Conservation (phyloP, 306 rosid species). For the Bauhinia variegata region DNA sequence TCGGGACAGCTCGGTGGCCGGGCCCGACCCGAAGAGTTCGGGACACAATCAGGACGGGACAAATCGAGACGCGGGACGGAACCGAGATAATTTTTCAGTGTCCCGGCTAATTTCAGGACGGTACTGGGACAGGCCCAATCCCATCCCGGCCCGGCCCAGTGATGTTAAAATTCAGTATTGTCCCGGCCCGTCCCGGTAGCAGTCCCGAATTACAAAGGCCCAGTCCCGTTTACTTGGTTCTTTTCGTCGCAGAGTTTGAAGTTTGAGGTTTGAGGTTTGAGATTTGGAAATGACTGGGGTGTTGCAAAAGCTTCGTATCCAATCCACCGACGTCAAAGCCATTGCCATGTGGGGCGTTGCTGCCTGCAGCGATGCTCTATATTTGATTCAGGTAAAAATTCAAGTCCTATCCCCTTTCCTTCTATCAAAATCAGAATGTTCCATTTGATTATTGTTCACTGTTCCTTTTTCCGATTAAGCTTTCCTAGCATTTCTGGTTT, state of each 20-base stretch:
- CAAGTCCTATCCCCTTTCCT: background rate
- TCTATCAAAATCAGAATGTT: background rate
- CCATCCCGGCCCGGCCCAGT: too few species aligned
- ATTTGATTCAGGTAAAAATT: conserved; percentile 61
- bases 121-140: too few species aligned
- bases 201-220: too few species aligned
- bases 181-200: too few species aligned
- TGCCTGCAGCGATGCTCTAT: conserved; percentile 65
- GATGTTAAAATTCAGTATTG: too few species aligned
- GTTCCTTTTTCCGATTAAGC: background rate
- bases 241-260: conserved; percentile 22
- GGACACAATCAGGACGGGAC: too few species aligned
- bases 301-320: conserved; percentile 57
- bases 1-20: too few species aligned
- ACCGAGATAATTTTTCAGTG: too few species aligned
- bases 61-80: too few species aligned
- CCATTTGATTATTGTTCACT: background rate
- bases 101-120: too few species aligned
- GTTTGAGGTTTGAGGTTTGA: conserved; percentile 22
- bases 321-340: conserved; percentile 65
- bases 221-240: too few species aligned
- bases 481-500: background rate
- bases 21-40: too few species aligned
- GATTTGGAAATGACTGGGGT: conserved; percentile 55
- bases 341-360: conserved; percentile 88